Percentiles rank a stretch among this genome's conserved stretches.
These are phyloP conservation scores for Austroboletus festivus DNA, from an alignment of 768 basidiomycete genomes.

Conservation along the genomic window DNA sequence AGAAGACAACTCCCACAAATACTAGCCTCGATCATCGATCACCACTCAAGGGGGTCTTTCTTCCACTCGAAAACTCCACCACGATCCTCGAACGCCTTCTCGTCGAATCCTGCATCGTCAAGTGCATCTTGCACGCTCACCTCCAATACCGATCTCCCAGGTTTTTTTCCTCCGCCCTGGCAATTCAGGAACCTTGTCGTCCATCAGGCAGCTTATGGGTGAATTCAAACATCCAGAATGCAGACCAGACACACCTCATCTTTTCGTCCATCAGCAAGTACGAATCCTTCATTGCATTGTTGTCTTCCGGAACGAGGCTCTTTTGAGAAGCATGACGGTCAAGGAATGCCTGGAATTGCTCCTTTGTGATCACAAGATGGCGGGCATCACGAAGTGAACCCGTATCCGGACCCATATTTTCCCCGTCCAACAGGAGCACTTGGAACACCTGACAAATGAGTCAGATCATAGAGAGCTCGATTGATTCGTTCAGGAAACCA, in stretches of 20 bases:
- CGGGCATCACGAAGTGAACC: slow-evolving; percentile 35
- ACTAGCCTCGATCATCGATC: no score
- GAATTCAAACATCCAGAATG: neutral
- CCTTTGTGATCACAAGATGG: slow-evolving; percentile 31
- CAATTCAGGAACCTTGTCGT: neutral
- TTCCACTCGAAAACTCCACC: slow-evolving; percentile 40
- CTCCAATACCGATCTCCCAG: slow-evolving; percentile 25
- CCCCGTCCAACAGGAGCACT: slow-evolving; percentile 35
- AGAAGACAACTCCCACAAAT: no score
- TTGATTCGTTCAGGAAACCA: no score
- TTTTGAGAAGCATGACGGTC: slow-evolving; percentile 31
- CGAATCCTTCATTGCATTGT: slow-evolving; percentile 39
- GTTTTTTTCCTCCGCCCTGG: neutral
- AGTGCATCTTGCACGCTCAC: slow-evolving; percentile 35
- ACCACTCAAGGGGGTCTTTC: slow-evolving; percentile 2
- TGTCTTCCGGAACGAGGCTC: slow-evolving; percentile 37
- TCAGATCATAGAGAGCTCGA: neutral
- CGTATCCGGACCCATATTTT: slow-evolving; percentile 32
- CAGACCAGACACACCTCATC: slow-evolving; percentile 31
- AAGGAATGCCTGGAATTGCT: slow-evolving; percentile 37
- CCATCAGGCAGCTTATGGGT: neutral
- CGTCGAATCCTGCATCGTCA: slow-evolving; percentile 35
- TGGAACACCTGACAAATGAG: slow-evolving; percentile 22
- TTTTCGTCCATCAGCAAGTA: slow-evolving; percentile 39
- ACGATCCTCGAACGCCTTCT: slow-evolving; percentile 28